Conservation (phyloP, 2,329 filamentous ascomycete species). For the Sclerotinia trifoliorum region DNA sequence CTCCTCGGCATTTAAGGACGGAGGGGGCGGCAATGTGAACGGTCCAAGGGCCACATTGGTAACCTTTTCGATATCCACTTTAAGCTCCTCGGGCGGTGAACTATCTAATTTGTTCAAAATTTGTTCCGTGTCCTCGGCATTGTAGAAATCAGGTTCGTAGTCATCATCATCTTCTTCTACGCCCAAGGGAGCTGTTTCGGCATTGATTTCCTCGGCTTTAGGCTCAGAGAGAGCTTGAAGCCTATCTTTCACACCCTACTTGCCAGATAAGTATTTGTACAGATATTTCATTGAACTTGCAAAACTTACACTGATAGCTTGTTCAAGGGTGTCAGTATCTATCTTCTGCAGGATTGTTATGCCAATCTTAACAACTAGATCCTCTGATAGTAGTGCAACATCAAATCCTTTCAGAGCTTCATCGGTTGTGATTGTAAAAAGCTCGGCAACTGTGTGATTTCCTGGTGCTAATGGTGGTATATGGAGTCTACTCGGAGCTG, state of each 20-base stretch:
- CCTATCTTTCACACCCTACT: conserved; percentile 53
- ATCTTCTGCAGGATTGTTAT: conserved; percentile 73
- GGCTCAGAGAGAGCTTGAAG: conserved; percentile 39
- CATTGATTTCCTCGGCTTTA: conserved; percentile 45
- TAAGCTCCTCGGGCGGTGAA: conserved; percentile 56
- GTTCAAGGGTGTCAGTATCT: conserved; percentile 65
- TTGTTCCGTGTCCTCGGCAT: conserved; percentile 72
- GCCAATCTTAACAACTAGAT: conserved; percentile 77
- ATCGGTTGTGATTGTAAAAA: conserved; percentile 83
- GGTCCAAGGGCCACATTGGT: conserved; percentile 59
- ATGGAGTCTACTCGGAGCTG: conserved; percentile 29
- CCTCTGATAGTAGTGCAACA: conserved; percentile 72
- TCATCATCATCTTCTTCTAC: conserved; percentile 84
- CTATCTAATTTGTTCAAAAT: conserved; percentile 75
- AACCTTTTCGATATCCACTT: conserved; percentile 41
- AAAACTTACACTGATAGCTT: conserved; percentile 67
- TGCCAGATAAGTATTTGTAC: conserved; percentile 11
- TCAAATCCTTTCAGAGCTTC: conserved; percentile 75
- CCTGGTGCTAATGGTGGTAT: conserved; percentile 71
- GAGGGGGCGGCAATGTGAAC: conserved; percentile 77
- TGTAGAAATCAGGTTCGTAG: conserved; percentile 83
- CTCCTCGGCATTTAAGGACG: conserved; percentile 68
- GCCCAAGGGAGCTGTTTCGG: conserved; percentile 59
- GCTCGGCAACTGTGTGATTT: conserved; percentile 73
- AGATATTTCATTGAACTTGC: conserved; percentile 19